These are phyloP conservation scores for Daldinia caldariorum DNA, from an alignment of 495 filamentous ascomycete species.

Conservation along the genomic window DNA sequence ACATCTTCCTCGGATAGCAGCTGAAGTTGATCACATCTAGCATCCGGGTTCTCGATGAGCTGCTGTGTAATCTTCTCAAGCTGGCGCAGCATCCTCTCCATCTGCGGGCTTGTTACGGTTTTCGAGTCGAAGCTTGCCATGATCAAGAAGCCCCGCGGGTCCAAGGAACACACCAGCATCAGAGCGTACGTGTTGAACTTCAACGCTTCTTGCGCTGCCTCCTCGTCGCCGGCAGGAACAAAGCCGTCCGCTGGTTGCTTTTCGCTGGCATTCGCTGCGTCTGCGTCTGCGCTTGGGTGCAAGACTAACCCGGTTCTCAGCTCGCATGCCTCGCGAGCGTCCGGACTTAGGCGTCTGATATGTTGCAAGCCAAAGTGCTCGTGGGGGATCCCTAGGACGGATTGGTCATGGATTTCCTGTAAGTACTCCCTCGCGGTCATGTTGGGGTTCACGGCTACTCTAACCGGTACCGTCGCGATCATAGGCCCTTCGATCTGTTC, in stretches of 20 bases:
- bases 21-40: slow-evolving; percentile 44
- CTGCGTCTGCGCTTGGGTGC: slow-evolving; percentile 52
- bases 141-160: slow-evolving; percentile 64
- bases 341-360: slow-evolving; percentile 68
- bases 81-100: slow-evolving; percentile 49
- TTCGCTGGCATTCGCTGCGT: slow-evolving; percentile 41
- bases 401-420: slow-evolving; percentile 62
- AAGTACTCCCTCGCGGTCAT: slow-evolving; percentile 52
- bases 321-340: slow-evolving; percentile 72
- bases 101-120: slow-evolving; percentile 46
- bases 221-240: slow-evolving; percentile 57
- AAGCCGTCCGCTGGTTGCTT: slow-evolving; percentile 61
- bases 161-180: slow-evolving; percentile 70
- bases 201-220: slow-evolving; percentile 69
- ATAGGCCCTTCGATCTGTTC: slow-evolving; percentile 66
- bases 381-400: slow-evolving; percentile 64
- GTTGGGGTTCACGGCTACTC: slow-evolving; percentile 55
- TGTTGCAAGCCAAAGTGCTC: slow-evolving; percentile 77
- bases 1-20: slow-evolving; percentile 40
- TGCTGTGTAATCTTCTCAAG: slow-evolving; percentile 45
- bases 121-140: slow-evolving; percentile 71
- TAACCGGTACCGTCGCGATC: slow-evolving; percentile 72
- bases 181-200: slow-evolving; percentile 75
- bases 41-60: slow-evolving; percentile 45
- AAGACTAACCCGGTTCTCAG: slow-evolving; percentile 59